Conservation (phyloP, 805 yeast genomes). For the Yamadazyma ubonensis region DNA sequence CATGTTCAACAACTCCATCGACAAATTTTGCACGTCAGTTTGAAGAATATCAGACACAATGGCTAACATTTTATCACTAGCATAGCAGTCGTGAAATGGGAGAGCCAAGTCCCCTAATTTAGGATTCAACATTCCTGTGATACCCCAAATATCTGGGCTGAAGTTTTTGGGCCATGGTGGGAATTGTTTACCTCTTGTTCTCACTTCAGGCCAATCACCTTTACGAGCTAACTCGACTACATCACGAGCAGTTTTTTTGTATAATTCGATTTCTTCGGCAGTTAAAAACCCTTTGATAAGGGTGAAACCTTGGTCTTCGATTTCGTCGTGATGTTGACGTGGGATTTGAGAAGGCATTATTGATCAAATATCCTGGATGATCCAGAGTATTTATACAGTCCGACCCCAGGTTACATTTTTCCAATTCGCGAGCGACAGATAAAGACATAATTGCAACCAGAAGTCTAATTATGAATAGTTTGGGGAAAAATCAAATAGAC, state of each 20-base stretch:
- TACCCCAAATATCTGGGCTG: slow-evolving; percentile 55
- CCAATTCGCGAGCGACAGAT: neutral
- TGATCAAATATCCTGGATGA: neutral
- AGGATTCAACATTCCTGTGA: slow-evolving; percentile 48
- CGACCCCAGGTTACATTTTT: slow-evolving; percentile 2
- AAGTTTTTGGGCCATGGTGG: slow-evolving; percentile 57
- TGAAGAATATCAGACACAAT: slow-evolving; percentile 46
- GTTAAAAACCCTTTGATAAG: slow-evolving; percentile 41
- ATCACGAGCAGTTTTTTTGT: slow-evolving; percentile 34
- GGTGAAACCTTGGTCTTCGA: slow-evolving; percentile 36
- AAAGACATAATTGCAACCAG: neutral
- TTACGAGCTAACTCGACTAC: slow-evolving; percentile 43
- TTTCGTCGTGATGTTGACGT: slow-evolving; percentile 34
- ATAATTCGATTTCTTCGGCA: slow-evolving; percentile 37
- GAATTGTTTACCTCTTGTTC: slow-evolving; percentile 53
- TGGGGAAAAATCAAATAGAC: no score
- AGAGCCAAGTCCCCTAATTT: slow-evolving; percentile 34
- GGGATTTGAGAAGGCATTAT: slow-evolving; percentile 21
- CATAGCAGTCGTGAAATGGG: slow-evolving; percentile 42
- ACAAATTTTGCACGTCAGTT: slow-evolving; percentile 30
- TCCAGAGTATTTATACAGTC: slow-evolving; percentile 1
- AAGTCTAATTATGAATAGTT: neutral
- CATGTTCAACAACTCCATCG: slow-evolving; percentile 53
- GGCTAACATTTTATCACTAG: slow-evolving; percentile 36
- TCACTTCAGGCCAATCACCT: slow-evolving; percentile 49